phyloP scores from a whole-genome alignment of 768 basidiomycete genomes.

The Rhodotorula kratochvilovae region DNA sequence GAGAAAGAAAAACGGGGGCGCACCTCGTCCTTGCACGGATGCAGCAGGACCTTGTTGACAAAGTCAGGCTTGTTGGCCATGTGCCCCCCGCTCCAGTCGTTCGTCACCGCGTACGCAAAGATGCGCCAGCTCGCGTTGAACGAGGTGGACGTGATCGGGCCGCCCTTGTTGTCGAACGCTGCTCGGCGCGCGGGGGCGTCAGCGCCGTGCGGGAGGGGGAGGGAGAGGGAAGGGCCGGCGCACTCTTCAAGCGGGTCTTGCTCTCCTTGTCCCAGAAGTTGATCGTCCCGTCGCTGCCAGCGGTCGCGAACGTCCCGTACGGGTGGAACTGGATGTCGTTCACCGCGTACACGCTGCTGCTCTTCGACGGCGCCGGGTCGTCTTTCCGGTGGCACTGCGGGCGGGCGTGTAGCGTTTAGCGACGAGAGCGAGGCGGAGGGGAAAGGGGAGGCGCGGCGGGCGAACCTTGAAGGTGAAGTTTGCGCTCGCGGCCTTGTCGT shows the following conservation, averaged over 20 bases:
- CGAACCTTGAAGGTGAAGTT: conserved; percentile 79
- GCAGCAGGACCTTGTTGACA: conserved; percentile 74
- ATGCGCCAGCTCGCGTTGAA: conserved; percentile 86
- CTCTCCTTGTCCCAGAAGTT: conserved; percentile 95
- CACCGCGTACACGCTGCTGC: conserved; percentile 68
- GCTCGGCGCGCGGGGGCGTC: conserved; percentile 46
- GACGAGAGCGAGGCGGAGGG: no score
- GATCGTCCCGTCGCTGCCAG: conserved; percentile 73
- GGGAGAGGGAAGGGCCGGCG: conserved; percentile 50
- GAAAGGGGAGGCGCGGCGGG: neutral
- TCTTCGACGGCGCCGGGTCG: conserved; percentile 55
- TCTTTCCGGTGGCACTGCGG: conserved; percentile 61
- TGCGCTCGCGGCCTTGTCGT: conserved; percentile 50
- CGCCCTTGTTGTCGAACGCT: conserved; percentile 65
- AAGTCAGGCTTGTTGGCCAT: conserved; percentile 39
- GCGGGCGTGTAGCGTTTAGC: no score
- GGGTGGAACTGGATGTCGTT: conserved; percentile 83
- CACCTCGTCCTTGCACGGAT: conserved; percentile 80
- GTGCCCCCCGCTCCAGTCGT: conserved; percentile 43
- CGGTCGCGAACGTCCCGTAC: conserved; percentile 79
- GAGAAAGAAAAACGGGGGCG: neutral
- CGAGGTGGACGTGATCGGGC: conserved; percentile 70
- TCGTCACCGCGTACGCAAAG: conserved; percentile 76
- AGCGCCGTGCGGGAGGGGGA: neutral
- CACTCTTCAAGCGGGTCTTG: conserved; percentile 76